Conservation (phyloP, 192 early-diverging fungal genomes). For the Coemansia sp. region DNA sequence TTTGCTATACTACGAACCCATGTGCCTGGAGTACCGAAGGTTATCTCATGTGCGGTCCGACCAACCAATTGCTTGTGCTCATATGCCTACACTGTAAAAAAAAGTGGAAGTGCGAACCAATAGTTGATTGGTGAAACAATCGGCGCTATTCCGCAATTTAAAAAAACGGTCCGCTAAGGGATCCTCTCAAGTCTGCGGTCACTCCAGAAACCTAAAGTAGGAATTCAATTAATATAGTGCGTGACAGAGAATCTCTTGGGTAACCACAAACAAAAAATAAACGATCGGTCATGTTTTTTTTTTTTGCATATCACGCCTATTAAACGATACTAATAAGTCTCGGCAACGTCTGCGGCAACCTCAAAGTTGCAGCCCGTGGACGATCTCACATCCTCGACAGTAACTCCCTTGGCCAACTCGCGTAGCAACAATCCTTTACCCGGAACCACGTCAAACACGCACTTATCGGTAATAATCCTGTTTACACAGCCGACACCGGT, state of each 20-base stretch:
- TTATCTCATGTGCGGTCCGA: neutral
- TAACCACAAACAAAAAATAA: neutral
- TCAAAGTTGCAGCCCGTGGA: conserved; percentile 67
- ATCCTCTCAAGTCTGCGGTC: neutral
- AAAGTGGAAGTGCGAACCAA: neutral
- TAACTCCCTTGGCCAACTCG: conserved; percentile 65
- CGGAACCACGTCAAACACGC: conserved; percentile 70
- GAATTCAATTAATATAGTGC: neutral
- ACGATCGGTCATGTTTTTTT: neutral
- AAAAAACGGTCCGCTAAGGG: neutral
- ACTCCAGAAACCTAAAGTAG: neutral
- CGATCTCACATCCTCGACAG: conserved; percentile 66
- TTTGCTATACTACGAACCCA: neutral
- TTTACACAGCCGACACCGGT: conserved; percentile 72
- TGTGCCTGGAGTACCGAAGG: neutral
- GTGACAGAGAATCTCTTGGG: neutral
- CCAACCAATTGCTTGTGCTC: neutral
- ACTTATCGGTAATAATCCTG: conserved; percentile 70
- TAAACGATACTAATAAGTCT: conserved; percentile 36
- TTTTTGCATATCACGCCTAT: neutral
- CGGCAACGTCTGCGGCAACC: conserved; percentile 55
- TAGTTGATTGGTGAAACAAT: neutral
- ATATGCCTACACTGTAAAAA: neutral
- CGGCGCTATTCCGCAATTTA: neutral
- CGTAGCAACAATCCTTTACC: conserved; percentile 63